Conservation (phyloP, 2,329 filamentous ascomycete species). For the Hypoxylon sp. region DNA sequence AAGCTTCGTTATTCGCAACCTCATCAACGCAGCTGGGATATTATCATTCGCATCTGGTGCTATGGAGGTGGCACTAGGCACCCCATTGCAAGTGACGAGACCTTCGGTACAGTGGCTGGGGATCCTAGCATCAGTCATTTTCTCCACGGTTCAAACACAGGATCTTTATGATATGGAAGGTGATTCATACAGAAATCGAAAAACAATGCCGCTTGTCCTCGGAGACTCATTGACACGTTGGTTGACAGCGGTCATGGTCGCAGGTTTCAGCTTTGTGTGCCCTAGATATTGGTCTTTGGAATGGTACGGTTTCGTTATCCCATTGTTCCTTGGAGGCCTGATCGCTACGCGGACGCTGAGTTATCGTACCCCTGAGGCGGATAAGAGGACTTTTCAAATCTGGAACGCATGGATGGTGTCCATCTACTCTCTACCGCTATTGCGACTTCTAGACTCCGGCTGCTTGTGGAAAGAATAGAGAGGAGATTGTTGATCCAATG, state of each 20-base stretch:
- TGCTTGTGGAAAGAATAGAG: neutral
- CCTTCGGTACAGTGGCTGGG: constrained; percentile 33
- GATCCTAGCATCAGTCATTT: constrained; percentile 35
- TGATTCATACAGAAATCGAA: constrained; percentile 40
- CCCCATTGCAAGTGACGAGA: neutral
- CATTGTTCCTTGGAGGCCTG: neutral
- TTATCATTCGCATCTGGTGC: constrained; percentile 16
- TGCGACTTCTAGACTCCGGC: neutral
- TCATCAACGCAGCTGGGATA: constrained; percentile 47
- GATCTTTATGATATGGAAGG: constrained; percentile 51
- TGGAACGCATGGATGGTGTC: constrained; percentile 23
- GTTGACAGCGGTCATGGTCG: constrained; percentile 19
- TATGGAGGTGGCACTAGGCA: constrained; percentile 17
- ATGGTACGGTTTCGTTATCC: constrained; percentile 3
- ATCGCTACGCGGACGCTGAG: constrained; percentile 4
- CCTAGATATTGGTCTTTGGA: constrained; percentile 23
- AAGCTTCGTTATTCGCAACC: constrained; percentile 50
- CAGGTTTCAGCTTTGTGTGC: constrained; percentile 9
- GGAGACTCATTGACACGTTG: constrained; percentile 23
- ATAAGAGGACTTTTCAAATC: constrained; percentile 19
- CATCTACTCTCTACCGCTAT: constrained; percentile 13
- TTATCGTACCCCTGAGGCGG: constrained; percentile 6
- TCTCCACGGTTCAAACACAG: constrained; percentile 49
- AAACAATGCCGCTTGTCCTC: constrained; percentile 44
- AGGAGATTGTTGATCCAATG: neutral